Evolutionary conservation across 768 basidiomycete genomes (phyloP).

Genomic region (Pleurotus cornucopiae): DNA sequence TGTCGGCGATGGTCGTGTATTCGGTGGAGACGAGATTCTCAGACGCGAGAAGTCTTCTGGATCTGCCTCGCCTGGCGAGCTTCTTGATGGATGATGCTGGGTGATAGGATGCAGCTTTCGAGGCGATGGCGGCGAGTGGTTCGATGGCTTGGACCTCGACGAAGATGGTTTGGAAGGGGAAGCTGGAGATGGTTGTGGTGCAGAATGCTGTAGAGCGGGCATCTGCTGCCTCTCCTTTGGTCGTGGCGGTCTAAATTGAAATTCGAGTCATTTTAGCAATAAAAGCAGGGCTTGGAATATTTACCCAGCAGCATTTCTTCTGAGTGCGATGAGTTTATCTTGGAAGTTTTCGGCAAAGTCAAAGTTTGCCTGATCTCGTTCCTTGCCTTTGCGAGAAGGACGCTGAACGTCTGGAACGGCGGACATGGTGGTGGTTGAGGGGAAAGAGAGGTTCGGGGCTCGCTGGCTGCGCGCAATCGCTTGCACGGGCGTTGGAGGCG

Average conservation of each 20-base stretch:
- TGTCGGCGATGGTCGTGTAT: conserved; percentile 26
- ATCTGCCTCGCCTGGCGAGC: conserved; percentile 46
- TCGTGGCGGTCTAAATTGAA: conserved; percentile 34
- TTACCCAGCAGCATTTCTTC: conserved; percentile 61
- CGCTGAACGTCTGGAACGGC: conserved; percentile 17
- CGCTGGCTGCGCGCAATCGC: conserved; percentile 2
- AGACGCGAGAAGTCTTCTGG: conserved; percentile 73
- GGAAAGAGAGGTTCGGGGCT: background rate
- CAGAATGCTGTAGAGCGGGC: conserved; percentile 19
- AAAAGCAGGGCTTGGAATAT: conserved; percentile 18
- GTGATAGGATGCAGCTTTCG: conserved; percentile 26
- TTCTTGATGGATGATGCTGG: conserved; percentile 29
- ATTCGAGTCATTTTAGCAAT: conserved; percentile 9
- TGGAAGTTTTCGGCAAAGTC: conserved; percentile 30
- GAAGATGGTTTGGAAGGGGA: conserved; percentile 25
- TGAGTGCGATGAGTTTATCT: conserved; percentile 62
- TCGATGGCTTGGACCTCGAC: conserved; percentile 17
- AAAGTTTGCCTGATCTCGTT: conserved; percentile 29
- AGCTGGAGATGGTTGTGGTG: conserved; percentile 22
- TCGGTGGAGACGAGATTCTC: conserved; percentile 48
- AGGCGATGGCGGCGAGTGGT: conserved; percentile 24
- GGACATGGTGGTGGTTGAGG: conserved; percentile 23
- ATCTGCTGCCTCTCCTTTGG: conserved; percentile 45
- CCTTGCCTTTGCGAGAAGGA: conserved; percentile 34
- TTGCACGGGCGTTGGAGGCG: conserved; percentile 3